A percentile compares a stretch with the other conserved stretches of the same genome.
Evolutionary conservation across 2,329 filamentous ascomycete species (phyloP).

Genomic region (Fusarium sp.): DNA sequence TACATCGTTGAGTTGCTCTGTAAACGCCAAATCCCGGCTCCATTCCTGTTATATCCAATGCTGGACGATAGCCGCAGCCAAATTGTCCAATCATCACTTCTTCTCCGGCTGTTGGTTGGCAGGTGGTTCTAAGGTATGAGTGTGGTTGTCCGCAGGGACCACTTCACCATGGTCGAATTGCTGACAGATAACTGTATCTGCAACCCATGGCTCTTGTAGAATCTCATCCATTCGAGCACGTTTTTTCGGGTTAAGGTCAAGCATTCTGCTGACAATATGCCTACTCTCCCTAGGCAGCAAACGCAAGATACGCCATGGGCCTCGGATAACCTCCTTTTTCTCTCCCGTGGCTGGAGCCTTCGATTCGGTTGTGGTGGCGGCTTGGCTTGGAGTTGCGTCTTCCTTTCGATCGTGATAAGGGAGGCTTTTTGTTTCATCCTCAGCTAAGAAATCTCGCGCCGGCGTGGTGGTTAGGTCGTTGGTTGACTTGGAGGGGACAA

Average conservation of each 20-base stretch:
- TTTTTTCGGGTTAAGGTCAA: constrained; percentile 86
- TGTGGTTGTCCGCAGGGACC: constrained; percentile 80
- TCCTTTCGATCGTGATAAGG: constrained; percentile 40
- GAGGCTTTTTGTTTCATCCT: constrained; percentile 52
- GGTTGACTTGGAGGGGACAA: constrained; percentile 61
- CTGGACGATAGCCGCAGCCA: constrained; percentile 4
- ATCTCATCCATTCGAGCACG: constrained; percentile 90
- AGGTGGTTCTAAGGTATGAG: constrained; percentile 85
- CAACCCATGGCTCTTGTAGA: constrained; percentile 90
- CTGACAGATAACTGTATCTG: constrained; percentile 83
- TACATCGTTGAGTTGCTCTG: constrained; percentile 34
- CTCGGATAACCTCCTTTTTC: constrained; percentile 85
- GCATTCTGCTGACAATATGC: constrained; percentile 91
- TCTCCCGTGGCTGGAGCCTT: constrained; percentile 53
- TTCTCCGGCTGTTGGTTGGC: constrained; percentile 56
- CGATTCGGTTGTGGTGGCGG: constrained; percentile 18
- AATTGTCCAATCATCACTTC: constrained; percentile 36
- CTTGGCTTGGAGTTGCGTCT: constrained; percentile 29
- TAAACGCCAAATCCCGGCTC: constrained; percentile 45
- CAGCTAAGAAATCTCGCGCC: constrained; percentile 57
- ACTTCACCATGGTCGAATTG: constrained; percentile 80
- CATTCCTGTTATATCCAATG: constrained; percentile 13
- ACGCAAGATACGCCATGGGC: constrained; percentile 90
- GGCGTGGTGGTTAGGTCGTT: constrained; percentile 58
- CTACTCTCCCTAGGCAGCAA: constrained; percentile 90